Evolutionary conservation across 2,329 filamentous ascomycete species (phyloP).

Genomic region (Acarospora socialis): DNA sequence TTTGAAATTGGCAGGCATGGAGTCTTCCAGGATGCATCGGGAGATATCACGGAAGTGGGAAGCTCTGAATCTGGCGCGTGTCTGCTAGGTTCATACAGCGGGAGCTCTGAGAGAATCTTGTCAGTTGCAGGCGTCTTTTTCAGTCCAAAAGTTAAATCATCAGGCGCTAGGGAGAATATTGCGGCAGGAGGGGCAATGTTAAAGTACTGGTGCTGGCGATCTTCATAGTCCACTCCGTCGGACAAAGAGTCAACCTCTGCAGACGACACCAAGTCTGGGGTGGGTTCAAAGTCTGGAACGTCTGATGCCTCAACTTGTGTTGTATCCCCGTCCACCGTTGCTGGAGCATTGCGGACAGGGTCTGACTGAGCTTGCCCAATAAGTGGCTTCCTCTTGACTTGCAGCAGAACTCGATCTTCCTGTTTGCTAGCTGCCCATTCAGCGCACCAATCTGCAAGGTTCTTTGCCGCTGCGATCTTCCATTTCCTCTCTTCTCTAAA

Average conservation of each 20-base stretch:
- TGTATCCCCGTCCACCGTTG: conserved; percentile 16
- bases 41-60: conserved; percentile 43
- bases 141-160: conserved; percentile 68
- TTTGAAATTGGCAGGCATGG: conserved; percentile 76
- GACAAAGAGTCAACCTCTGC: conserved; percentile 44
- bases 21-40: conserved; percentile 58
- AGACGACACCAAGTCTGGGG: conserved; percentile 54
- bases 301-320: conserved; percentile 22
- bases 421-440: conserved; percentile 58
- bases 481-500: conserved; percentile 89
- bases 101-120: conserved; percentile 64
- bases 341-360: conserved; percentile 11
- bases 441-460: conserved; percentile 67
- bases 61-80: conserved; percentile 45
- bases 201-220: conserved; percentile 28
- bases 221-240: conserved; percentile 32
- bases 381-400: conserved; percentile 41
- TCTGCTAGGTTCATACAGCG: conserved; percentile 53
- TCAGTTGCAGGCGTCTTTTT: conserved; percentile 61
- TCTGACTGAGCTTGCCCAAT: conserved; percentile 12
- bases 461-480: conserved; percentile 71
- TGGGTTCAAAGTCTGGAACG: conserved; percentile 33
- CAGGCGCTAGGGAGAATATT: conserved; percentile 68
- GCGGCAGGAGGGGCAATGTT: conserved; percentile 56
- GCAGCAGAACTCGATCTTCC: conserved; percentile 51